Evolutionary conservation across 306 rosid genomes (phyloP).

Genomic region (Cyclanthera cordifolia): DNA sequence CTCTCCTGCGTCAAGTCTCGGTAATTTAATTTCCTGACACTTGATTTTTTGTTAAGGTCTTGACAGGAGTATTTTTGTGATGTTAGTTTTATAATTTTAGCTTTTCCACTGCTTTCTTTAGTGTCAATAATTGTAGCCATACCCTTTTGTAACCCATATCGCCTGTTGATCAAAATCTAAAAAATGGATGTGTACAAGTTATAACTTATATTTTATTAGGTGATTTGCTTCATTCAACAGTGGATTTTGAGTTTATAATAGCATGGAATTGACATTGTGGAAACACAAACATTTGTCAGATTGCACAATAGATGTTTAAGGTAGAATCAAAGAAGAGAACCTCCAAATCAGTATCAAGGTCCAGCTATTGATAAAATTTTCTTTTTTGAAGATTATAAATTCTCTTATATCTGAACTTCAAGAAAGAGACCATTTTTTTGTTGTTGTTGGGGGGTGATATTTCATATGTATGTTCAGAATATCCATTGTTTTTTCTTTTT

Average conservation of each 20-base stretch:
- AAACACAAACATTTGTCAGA: neutral
- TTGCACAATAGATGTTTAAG: neutral
- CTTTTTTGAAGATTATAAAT: neutral
- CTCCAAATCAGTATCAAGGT: neutral
- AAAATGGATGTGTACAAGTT: neutral
- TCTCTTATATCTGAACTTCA: neutral
- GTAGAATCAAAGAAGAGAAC: conserved; percentile 1
- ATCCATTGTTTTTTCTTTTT: neutral
- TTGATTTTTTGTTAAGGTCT: conserved; percentile 9
- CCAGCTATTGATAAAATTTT: neutral
- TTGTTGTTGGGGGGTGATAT: neutral
- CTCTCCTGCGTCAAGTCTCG: conserved; percentile 64
- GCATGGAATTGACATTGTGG: conserved; percentile 5
- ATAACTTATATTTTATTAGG: no score
- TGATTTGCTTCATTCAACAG: neutral
- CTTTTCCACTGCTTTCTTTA: conserved; percentile 1
- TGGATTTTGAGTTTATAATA: neutral
- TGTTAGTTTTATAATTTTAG: neutral
- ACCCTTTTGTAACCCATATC: neutral
- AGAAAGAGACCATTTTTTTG: neutral
- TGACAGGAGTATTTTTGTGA: neutral
- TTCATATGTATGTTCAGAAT: neutral
- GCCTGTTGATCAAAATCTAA: neutral
- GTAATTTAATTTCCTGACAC: conserved; percentile 38
- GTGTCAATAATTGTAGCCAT: neutral